A percentile compares a stretch with the other conserved stretches of the same genome.
phyloP scores from a whole-genome alignment of 345 rosid species.

The Euphorbia tirucalli region DNA sequence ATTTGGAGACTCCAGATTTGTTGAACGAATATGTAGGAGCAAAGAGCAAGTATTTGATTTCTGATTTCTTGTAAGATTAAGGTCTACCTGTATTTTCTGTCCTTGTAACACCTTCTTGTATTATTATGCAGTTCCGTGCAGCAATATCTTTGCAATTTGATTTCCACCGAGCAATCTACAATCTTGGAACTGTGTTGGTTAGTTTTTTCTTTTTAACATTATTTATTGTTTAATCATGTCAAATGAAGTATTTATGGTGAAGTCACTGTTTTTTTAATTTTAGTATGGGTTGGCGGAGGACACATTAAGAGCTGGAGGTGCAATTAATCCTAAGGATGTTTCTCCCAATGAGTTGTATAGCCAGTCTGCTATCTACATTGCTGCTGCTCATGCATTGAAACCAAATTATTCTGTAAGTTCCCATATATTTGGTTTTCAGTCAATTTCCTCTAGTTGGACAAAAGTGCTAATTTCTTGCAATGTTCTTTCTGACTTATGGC shows the following conservation, averaged over 20 bases:
- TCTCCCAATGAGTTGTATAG: slow-evolving; percentile 88
- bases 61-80: slow-evolving; percentile 18
- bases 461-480: neutral
- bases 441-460: slow-evolving; percentile 1
- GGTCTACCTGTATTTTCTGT: slow-evolving; percentile 13
- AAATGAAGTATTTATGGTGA: neutral
- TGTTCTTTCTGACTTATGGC: neutral
- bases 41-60: slow-evolving; percentile 28
- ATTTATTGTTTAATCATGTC: slow-evolving; percentile 3
- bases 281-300: slow-evolving; percentile 99
- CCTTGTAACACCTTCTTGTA: slow-evolving; percentile 16
- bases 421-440: neutral
- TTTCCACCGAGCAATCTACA: slow-evolving; percentile 96
- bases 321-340: slow-evolving; percentile 58
- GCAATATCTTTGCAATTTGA: slow-evolving; percentile 94
- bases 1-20: slow-evolving; percentile 30
- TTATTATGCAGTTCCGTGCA: slow-evolving; percentile 74
- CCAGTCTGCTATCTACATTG: slow-evolving; percentile 96
- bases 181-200: slow-evolving; percentile 97
- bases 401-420: slow-evolving; percentile 87
- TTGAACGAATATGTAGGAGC: slow-evolving; percentile 26
- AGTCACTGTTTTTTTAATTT: slow-evolving; percentile 15
- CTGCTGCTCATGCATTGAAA: slow-evolving; percentile 97
- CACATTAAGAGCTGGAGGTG: slow-evolving; percentile 77
- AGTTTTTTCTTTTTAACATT: slow-evolving; percentile 23